Evolutionary conservation across 306 rosid species (phyloP).

Genomic region (Inga leiocalycina): DNA sequence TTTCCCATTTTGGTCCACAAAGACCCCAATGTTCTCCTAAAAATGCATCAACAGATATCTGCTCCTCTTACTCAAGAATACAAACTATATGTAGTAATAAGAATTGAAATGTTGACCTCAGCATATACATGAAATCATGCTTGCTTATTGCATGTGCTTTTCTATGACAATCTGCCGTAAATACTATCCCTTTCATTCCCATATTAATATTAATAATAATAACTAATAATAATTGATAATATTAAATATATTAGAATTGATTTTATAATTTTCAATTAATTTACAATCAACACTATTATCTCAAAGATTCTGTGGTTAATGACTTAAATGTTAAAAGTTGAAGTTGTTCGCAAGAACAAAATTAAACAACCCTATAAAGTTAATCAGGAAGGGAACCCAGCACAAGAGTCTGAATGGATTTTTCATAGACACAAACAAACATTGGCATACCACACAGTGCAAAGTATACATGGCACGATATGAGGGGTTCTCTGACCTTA

Average conservation of each 20-base stretch:
- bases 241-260: no score
- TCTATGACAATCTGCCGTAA: constrained; percentile 10
- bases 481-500: neutral
- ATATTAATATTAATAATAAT: neutral
- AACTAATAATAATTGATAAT: neutral
- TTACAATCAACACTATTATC: neutral
- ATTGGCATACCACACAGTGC: neutral
- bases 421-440: neutral
- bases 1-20: constrained; percentile 97
- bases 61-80: constrained; percentile 25
- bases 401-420: neutral
- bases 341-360: constrained; percentile 6
- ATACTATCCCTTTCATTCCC: neutral
- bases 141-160: constrained; percentile 7
- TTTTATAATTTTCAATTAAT: neutral
- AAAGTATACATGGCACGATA: neutral
- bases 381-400: neutral
- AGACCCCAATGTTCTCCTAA: constrained; percentile 96
- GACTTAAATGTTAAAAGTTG: neutral
- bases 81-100: neutral
- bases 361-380: neutral
- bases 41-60: constrained; percentile 31
- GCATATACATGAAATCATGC: neutral
- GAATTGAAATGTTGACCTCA: constrained; percentile 23
- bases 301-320: neutral